Base-by-base conservation (phyloP, 306 rosid genomes). In the Datisca glomerata region DNA sequence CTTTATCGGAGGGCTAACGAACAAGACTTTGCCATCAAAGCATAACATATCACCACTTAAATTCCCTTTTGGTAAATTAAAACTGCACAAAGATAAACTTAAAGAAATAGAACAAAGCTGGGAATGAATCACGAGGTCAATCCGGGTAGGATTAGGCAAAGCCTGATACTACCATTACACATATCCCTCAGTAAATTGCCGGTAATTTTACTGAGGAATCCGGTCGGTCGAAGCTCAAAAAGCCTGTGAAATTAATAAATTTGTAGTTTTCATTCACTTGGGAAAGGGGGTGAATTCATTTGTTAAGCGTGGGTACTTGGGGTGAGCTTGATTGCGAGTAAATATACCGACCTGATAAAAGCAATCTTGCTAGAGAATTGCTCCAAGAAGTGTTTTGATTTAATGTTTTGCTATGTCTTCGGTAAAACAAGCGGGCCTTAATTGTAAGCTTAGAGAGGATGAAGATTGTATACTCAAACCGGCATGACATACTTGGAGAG, bases 1-100 rank as follows among this genome's bases (percentile, higher is more conserved):
- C 98, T 91, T 49, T 91, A 91, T 47, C 74, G 98, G 86, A 75
- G 98, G 78, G 93, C 85, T 32, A 89, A 68, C 39, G 98, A 89
- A 62, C 95, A 71, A 65, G 95, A 89, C 41, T 89, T 89, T 66
- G 64, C 81, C 68, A 66, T 80, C 53, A 89, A 84, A 89, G 69
- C 72, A 54, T 64, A 69, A 67, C 23, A 14, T 19, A 47, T 57
- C 61, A 14, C 36, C 32, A 56, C 72, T 60, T 63, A 76, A 65
- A 40, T 39, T 33, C 63, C 42, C 58, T 64, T 41, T 23, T 9
- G 51, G 50, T 55, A 53, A 70, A 69, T 64, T 73, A 79, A 78
- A 81, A 55, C 46, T 34, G 31, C n/a, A n/a, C n/a, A 34, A 49
- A 49, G 53, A 32, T 12, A n/a, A 49, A 33, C 14, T 12, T 27